These are phyloP conservation scores for Forsythia viridissima DNA, from an alignment of 257 asterid species.

Conservation along the genomic window DNA sequence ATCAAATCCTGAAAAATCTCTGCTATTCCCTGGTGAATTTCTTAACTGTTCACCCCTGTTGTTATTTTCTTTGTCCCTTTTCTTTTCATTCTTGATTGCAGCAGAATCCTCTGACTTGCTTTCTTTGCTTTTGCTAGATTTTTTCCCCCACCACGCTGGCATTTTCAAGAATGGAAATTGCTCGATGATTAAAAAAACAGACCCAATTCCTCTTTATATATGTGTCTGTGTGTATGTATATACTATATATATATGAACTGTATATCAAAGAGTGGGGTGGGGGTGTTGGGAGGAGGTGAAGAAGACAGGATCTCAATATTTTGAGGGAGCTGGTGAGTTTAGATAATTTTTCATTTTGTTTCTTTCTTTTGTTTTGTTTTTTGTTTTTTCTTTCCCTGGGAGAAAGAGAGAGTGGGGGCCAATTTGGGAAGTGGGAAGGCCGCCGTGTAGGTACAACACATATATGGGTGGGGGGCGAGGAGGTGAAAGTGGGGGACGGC, in stretches of 20 bases:
- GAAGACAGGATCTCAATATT: background rate
- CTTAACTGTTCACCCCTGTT: constrained; percentile 30
- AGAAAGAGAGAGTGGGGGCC: background rate
- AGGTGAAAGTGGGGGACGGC: background rate
- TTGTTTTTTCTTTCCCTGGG: background rate
- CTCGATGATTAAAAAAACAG: background rate
- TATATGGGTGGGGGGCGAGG: background rate
- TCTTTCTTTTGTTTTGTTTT: background rate
- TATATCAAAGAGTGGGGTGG: background rate
- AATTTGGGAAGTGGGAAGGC: background rate
- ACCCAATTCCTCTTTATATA: background rate
- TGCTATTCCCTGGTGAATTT: constrained; percentile 64
- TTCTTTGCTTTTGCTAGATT: constrained; percentile 7
- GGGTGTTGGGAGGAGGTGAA: background rate
- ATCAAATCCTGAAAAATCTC: constrained; percentile 86
- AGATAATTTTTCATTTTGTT: background rate
- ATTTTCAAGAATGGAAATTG: constrained; percentile 23
- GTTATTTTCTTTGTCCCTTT: constrained; percentile 26
- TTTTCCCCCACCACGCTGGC: constrained; percentile 68
- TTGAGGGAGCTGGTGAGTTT: background rate
- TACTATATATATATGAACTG: background rate
- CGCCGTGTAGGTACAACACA: background rate
- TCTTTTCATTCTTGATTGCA: constrained; percentile 36
- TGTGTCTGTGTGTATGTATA: background rate
- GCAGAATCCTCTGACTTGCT: constrained; percentile 8